These are phyloP conservation scores for Lunasporangiospora selenospora DNA, from an alignment of 192 early-diverging fungal species.

Conservation along the genomic window DNA sequence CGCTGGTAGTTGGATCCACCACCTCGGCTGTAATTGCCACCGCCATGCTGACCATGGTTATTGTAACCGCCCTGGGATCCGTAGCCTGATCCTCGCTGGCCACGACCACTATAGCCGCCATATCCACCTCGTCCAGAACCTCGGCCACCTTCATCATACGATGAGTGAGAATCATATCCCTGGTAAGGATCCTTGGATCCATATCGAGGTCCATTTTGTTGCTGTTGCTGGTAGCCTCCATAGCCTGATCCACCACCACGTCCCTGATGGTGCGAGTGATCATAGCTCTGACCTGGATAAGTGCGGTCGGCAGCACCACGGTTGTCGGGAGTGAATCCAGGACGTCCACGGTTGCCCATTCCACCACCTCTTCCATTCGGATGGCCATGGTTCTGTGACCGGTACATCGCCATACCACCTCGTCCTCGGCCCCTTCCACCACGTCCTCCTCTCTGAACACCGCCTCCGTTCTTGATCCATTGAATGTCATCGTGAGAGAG, in stretches of 20 bases:
- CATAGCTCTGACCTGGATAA: slow-evolving; percentile 44
- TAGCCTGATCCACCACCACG: slow-evolving; percentile 21
- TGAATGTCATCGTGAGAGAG: slow-evolving; percentile 52
- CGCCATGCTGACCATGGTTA: slow-evolving; percentile 30
- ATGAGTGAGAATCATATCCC: slow-evolving; percentile 37
- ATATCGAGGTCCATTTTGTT: slow-evolving; percentile 40
- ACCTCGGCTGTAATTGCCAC: slow-evolving; percentile 7
- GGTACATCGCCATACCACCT: slow-evolving; percentile 24
- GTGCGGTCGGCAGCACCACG: slow-evolving; percentile 32
- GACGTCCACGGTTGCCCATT: slow-evolving; percentile 22
- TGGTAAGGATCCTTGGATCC: slow-evolving; percentile 32
- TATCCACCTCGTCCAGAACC: slow-evolving; percentile 34
- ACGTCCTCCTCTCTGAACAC: slow-evolving; percentile 41
- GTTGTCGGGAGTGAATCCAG: slow-evolving; percentile 38
- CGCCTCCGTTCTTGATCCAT: slow-evolving; percentile 53
- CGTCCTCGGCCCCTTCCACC: slow-evolving; percentile 47
- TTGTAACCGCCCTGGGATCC: slow-evolving; percentile 26
- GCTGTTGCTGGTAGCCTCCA: slow-evolving; percentile 33
- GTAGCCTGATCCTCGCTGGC: slow-evolving; percentile 25
- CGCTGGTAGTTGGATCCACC: slow-evolving; percentile 17
- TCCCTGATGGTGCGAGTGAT: slow-evolving; percentile 27
- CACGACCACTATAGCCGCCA: slow-evolving; percentile 28
- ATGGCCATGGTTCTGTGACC: slow-evolving; percentile 39
- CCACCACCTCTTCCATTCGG: slow-evolving; percentile 31
- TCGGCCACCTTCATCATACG: slow-evolving; percentile 37